Base-by-base conservation (phyloP, 768 basidiomycete species). In the Rhodocollybia butyracea region DNA sequence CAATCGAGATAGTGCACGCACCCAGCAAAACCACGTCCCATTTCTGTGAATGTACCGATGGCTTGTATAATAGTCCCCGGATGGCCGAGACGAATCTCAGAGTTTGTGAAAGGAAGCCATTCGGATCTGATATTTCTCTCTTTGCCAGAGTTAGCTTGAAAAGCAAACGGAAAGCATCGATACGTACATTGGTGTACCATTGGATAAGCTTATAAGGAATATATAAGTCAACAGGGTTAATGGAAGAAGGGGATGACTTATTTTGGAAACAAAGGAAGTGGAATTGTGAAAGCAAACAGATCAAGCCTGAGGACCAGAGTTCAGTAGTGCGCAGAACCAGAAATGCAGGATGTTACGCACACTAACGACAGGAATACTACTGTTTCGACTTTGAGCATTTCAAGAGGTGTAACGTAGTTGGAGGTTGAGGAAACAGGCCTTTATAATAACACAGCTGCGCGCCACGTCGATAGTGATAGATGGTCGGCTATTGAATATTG, bases 21-120 rank as follows among this genome's bases (percentile, higher is more conserved):
- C 94, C 94, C n/a, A 99, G 78, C 24, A 98, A 79, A 15, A 98
- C 94, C 15, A 98, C 75, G 65, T 99, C 96, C 94, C 95, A 97
- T 79, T 82, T 83, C 65, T 85, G 78, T 22, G 87, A 84, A 54
- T 89, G 85, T 31, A 64, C 61, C 30, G 74, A 67, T 31, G 84
- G 75, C 34, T 79, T 78, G 67, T 86, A 87, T 42, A 94, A 75
- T 47, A 85, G 57, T 11, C 84, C 76, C 58, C 94, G 82, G 39
- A 91, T 67, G 31, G 74, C 71, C 2, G 89, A 86, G 10, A 92
- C 88, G 46, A 80, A 75, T 50, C 72, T 64, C 31, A 98, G 75
- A 1, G 90, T 93, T 31, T 74, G 78, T 13, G 86, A 82, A 60
- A 97, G 73, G 66, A 96, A 83, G 19, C 90, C 86, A 50, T 74